Evolutionary conservation across 139 green algal species (phyloP).

Genomic region (Desmodesmus armatus): DNA sequence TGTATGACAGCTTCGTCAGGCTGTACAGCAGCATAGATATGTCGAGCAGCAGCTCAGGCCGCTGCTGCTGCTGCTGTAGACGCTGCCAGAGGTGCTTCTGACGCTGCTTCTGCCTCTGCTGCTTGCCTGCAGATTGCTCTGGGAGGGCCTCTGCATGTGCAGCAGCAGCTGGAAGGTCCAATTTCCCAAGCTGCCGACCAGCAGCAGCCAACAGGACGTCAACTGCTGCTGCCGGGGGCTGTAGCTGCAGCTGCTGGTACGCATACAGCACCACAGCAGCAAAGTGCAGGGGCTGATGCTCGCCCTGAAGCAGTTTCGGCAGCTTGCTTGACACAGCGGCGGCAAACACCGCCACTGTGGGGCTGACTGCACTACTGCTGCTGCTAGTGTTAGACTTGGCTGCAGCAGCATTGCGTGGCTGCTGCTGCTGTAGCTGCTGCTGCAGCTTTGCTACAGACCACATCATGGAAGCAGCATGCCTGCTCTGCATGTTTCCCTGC

Average conservation of each 20-base stretch:
- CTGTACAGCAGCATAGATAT: background rate
- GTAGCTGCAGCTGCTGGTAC: background rate
- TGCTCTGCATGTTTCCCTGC: background rate
- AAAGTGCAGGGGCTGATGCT: background rate
- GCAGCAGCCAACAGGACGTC: background rate
- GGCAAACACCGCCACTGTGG: background rate
- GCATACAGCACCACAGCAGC: background rate
- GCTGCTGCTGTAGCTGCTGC: conserved; percentile 11
- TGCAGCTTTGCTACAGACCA: conserved; percentile 3
- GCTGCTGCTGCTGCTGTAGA: conserved; percentile 27
- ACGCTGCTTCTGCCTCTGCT: background rate
- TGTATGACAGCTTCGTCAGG: background rate
- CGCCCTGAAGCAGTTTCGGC: background rate
- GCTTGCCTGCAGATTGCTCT: background rate
- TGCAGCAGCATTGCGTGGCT: background rate
- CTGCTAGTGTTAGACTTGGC: background rate
- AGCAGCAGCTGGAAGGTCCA: too few relatives aligned
- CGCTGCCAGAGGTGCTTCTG: too few relatives aligned
- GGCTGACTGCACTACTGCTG: background rate
- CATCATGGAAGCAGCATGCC: background rate
- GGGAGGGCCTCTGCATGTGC: too few relatives aligned
- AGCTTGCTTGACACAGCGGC: background rate
- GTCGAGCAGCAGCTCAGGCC: background rate
- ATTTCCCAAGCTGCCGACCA: conserved; percentile 3
- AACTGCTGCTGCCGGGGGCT: background rate